These are phyloP conservation scores for Sporothrix humicola DNA, from an alignment of 2,329 filamentous ascomycete genomes.

Conservation along the genomic window DNA sequence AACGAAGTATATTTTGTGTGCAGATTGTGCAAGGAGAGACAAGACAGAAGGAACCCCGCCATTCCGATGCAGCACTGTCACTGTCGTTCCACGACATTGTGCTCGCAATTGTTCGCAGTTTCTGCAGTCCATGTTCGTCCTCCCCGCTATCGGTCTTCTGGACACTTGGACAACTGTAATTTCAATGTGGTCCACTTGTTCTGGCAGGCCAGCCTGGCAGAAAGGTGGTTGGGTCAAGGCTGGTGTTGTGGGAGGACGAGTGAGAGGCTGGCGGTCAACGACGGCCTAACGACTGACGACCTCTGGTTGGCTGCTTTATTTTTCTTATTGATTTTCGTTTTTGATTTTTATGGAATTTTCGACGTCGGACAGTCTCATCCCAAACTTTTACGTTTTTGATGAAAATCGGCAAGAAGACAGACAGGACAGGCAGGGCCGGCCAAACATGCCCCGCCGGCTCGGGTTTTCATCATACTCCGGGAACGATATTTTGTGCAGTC, in stretches of 20 bases:
- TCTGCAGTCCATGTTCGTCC: background rate
- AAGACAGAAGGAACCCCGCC: background rate
- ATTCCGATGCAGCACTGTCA: background rate
- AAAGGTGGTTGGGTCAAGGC: too few relatives aligned
- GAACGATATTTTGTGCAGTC: background rate
- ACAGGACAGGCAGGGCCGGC: background rate
- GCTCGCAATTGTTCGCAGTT: background rate
- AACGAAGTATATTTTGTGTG: too few relatives aligned
- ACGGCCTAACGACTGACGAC: too few relatives aligned
- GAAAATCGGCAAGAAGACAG: background rate
- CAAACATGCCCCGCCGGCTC: conserved; percentile 11
- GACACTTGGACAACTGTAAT: too few relatives aligned
- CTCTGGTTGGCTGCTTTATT: conserved; percentile 16
- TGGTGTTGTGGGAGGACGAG: too few relatives aligned
- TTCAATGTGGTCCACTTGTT: too few relatives aligned
- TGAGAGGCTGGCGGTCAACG: too few relatives aligned
- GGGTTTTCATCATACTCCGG: conserved; percentile 11
- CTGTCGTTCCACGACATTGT: background rate
- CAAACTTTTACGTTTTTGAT: conserved; percentile 1
- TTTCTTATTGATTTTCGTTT: background rate
- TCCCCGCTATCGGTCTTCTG: background rate
- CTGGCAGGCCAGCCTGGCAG: too few relatives aligned
- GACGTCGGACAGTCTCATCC: background rate
- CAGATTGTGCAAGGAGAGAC: too few relatives aligned
- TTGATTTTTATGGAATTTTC: background rate